Base-by-base conservation (phyloP, 495 filamentous ascomycete genomes). In the Lentithecium fluviatile region DNA sequence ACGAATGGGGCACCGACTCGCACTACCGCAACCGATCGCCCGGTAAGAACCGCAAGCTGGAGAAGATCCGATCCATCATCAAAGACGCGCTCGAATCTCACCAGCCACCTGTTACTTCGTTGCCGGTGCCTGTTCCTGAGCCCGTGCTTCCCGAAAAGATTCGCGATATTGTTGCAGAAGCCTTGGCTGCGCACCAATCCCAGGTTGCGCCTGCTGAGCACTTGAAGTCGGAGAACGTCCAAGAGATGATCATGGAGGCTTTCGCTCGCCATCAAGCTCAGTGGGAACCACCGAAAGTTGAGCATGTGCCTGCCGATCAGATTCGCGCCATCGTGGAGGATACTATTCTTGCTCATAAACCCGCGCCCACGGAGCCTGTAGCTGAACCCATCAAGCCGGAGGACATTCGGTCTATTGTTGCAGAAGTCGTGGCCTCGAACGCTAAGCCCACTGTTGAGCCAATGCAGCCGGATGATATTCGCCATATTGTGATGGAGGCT, bases 61-160 rank as follows among this genome's bases (percentile, higher is more conserved):
- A 96, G 62, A 90, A 91, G 76, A 85, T 97, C 64, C 90, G 88
- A 65, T 78, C 78, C 38, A 84, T 86, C 46, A 79, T 97, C n/a
- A 73, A 85, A 56, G 92, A 98, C 60, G 90, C 88, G 7, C 47
- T 70, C 34, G 57, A 69, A 53, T 53, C 70, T 49, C 29, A 60
- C 37, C 56, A 60, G 37, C 62, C 56, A 13, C 17, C 50, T 26
- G 60, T 57, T 19, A 40, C 61, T 6, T 53, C 61, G 6, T 43
- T 59, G 37, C 49, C 61, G 1, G 56, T 65, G 13, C 61, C 61
- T 59, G 61, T 58, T 48, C 43, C 56, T 15, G 61, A 65, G 29
- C 55, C 61, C 11, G 32, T 65, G 2, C 40, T 58, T 7, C 61
- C 61, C 10, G 61, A 65, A 37, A 53, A 55, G 47, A 53, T 65